Conservation (phyloP, 495 filamentous ascomycete genomes). For the Penicillium lividum region DNA sequence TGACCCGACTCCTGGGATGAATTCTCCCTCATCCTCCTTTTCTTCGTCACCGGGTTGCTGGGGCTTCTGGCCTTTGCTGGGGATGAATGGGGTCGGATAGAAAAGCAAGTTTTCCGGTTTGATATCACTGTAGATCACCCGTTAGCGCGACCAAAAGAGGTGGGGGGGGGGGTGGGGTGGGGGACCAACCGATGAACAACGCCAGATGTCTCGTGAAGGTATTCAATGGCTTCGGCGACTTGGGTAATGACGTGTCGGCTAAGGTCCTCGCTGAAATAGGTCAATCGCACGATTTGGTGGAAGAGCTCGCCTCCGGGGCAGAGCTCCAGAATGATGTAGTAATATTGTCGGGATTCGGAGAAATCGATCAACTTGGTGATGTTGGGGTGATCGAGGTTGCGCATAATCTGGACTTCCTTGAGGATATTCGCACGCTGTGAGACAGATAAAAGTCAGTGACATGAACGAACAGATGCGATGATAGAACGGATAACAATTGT, state of each 20-base stretch:
- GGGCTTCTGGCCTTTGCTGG: slow-evolving; percentile 76
- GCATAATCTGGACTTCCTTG: slow-evolving; percentile 99
- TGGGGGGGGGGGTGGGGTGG: slow-evolving; percentile 9
- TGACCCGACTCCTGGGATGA: slow-evolving; percentile 76
- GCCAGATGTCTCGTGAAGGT: slow-evolving; percentile 90
- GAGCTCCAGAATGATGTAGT: slow-evolving; percentile 94
- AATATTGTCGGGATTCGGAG: slow-evolving; percentile 90
- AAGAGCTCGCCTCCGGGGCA: slow-evolving; percentile 96
- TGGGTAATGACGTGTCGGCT: slow-evolving; percentile 92
- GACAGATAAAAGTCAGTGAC: slow-evolving; percentile 9
- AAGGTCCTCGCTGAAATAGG: slow-evolving; percentile 96
- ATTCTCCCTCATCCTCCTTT: slow-evolving; percentile 96
- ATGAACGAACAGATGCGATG: background rate
- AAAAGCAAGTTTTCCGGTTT: slow-evolving; percentile 98
- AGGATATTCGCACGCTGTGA: slow-evolving; percentile 89
- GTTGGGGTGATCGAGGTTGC: slow-evolving; percentile 91
- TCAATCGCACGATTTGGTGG: slow-evolving; percentile 97
- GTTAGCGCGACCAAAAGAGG: slow-evolving; percentile 26
- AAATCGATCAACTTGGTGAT: slow-evolving; percentile 93
- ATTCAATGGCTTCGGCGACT: slow-evolving; percentile 90
- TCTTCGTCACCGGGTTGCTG: slow-evolving; percentile 87
- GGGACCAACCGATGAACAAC: slow-evolving; percentile 91
- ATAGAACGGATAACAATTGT: slow-evolving; percentile 12
- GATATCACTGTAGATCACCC: slow-evolving; percentile 69
- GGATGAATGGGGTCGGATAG: slow-evolving; percentile 78